A percentile compares a stretch with the other conserved stretches of the same genome.
phyloP scores from a whole-genome alignment of 2,329 filamentous ascomycete genomes.

The Alternaria longipes region DNA sequence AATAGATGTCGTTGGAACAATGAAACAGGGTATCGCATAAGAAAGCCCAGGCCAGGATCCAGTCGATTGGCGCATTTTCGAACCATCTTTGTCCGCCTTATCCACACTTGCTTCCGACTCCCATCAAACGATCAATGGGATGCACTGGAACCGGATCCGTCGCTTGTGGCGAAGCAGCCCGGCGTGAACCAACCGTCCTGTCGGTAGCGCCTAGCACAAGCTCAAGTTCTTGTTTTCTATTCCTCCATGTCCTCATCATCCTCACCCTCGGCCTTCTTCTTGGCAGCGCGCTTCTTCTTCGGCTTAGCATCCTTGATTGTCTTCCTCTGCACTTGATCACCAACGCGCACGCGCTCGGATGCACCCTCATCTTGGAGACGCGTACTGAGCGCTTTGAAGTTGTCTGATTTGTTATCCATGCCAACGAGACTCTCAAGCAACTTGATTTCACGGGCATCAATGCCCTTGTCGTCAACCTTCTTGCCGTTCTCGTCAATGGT shows the following conservation, averaged over 20 bases:
- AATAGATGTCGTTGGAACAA: neutral
- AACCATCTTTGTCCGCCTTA: neutral
- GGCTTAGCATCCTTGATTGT: slow-evolving; percentile 28
- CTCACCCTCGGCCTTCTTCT: slow-evolving; percentile 32
- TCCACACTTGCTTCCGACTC: neutral
- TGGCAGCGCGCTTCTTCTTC: slow-evolving; percentile 25
- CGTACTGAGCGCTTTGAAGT: slow-evolving; percentile 73
- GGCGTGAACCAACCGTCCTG: neutral
- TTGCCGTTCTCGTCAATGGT: slow-evolving; percentile 69
- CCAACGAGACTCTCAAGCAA: slow-evolving; percentile 87
- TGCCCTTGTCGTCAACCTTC: slow-evolving; percentile 76
- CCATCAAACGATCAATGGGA: neutral
- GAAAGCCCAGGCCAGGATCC: neutral
- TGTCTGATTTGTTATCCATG: slow-evolving; percentile 77
- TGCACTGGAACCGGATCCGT: neutral
- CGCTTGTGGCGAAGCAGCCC: neutral
- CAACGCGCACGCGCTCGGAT: slow-evolving; percentile 76
- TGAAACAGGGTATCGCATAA: neutral
- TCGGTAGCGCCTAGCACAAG: slow-evolving; percentile 3
- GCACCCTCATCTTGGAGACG: slow-evolving; percentile 73
- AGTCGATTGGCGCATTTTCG: neutral
- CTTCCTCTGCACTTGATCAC: slow-evolving; percentile 70
- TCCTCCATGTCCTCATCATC: slow-evolving; percentile 30
- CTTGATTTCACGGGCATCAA: slow-evolving; percentile 97
- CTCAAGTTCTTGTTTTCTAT: slow-evolving; percentile 7